Evolutionary conservation across 2,329 filamentous ascomycete species (phyloP).

Genomic region (Epichloe hybrida): DNA sequence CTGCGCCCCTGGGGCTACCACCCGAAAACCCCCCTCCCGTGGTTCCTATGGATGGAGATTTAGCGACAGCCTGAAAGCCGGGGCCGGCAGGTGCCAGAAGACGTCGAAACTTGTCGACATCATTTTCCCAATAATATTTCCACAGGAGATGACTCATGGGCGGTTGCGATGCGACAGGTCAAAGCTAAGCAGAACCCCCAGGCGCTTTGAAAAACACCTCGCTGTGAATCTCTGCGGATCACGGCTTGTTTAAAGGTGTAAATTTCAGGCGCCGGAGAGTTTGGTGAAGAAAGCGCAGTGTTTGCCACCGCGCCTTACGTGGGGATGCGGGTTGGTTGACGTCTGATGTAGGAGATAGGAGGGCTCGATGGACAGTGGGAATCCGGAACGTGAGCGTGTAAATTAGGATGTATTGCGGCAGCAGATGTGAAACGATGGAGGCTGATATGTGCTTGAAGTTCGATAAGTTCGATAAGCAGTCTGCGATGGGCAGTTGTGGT

Average conservation of each 20-base stretch:
- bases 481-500: neutral
- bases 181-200: constrained; percentile 15
- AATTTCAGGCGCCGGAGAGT: constrained; percentile 22
- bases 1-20: constrained; percentile 27
- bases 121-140: constrained; percentile 94
- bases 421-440: neutral
- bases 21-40: constrained; percentile 16
- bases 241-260: constrained; percentile 90
- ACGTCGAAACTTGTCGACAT: constrained; percentile 89
- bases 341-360: neutral
- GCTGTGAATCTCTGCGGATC: constrained; percentile 71
- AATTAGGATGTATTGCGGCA: neutral
- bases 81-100: constrained; percentile 62
- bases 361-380: neutral
- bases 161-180: constrained; percentile 11
- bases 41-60: constrained; percentile 34
- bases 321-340: neutral
- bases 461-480: no score
- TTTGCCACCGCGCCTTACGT: constrained; percentile 1
- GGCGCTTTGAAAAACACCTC: constrained; percentile 59
- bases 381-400: neutral
- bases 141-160: constrained; percentile 94
- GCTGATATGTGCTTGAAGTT: neutral
- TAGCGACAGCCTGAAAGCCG: constrained; percentile 39
- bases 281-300: neutral